Evolutionary conservation across 164 flowering plant species (phyloP).

Genomic region (Vitis riparia): DNA sequence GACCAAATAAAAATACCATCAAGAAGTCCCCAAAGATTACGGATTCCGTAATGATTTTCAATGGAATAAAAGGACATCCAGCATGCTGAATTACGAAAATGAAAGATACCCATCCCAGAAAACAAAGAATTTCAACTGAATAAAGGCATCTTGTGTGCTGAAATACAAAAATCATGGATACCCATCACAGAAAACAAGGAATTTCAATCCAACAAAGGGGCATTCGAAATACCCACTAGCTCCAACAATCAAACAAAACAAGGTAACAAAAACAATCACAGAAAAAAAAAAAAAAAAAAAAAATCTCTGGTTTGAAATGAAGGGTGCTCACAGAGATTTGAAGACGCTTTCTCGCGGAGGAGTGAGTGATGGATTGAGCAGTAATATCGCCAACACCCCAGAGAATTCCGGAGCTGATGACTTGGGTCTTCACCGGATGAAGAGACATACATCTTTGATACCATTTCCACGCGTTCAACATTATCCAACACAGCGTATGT

Average conservation of each 20-base stretch:
- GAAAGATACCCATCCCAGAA: too few species aligned
- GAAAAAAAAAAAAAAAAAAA: neutral
- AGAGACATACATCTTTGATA: conserved; percentile 59
- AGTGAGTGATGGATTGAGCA: conserved; percentile 67
- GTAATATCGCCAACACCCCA: conserved; percentile 81
- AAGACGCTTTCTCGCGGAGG: conserved; percentile 29
- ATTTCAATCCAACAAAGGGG: neutral
- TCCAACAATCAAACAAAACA: neutral
- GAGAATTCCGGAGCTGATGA: conserved; percentile 70
- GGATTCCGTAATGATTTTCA: neutral
- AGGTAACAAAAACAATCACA: neutral
- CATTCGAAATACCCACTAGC: neutral
- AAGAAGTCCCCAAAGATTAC: neutral
- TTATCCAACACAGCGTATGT: conserved; percentile 7
- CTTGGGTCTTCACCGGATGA: conserved; percentile 79
- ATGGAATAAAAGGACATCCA: neutral
- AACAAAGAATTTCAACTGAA: too few species aligned
- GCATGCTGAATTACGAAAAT: too few species aligned
- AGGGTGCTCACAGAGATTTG: conserved; percentile 26
- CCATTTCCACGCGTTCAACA: conserved; percentile 73
- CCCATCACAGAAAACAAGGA: neutral
- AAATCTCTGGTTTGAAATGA: neutral
- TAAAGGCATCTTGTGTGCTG: too few species aligned
- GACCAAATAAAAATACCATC: too few species aligned
- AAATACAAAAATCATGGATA: neutral